A percentile compares a stretch with the other conserved stretches of the same genome.
Conservation (phyloP, 163 green algal species). For the Chloromonas sp. region DNA sequence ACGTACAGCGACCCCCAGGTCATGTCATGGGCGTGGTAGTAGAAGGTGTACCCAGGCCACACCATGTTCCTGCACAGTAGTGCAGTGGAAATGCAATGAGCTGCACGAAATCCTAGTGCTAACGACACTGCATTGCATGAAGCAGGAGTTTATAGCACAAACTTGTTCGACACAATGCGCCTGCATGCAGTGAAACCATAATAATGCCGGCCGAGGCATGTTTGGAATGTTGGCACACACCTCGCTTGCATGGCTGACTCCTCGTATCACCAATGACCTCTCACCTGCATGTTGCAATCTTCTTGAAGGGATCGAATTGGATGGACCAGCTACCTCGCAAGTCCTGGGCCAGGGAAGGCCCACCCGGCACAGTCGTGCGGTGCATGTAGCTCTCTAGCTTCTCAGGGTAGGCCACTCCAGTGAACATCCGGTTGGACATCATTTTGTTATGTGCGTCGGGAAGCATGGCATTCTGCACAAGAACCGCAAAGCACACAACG, state of each 20-base stretch:
- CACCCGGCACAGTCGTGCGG: conserved; percentile 21
- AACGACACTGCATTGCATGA: too few relatives aligned
- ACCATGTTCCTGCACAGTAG: conserved; percentile 38
- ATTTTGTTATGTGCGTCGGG: conserved; percentile 49
- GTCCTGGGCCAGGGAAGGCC: conserved; percentile 47
- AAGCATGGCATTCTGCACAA: conserved; percentile 30
- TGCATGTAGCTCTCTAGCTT: conserved; percentile 70
- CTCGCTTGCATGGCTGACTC: too few relatives aligned
- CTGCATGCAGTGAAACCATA: too few relatives aligned
- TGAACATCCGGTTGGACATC: conserved; percentile 55
- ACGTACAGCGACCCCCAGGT: conserved; percentile 65
- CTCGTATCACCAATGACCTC: too few relatives aligned
- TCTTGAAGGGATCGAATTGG: conserved; percentile 59
- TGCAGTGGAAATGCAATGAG: too few relatives aligned
- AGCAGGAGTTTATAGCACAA: too few relatives aligned
- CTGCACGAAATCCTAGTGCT: too few relatives aligned
- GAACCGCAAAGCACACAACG: neutral
- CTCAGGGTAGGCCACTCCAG: conserved; percentile 58
- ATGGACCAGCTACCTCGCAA: conserved; percentile 61
- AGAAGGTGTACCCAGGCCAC: conserved; percentile 71
- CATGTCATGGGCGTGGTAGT: conserved; percentile 46
- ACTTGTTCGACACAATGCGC: too few relatives aligned
- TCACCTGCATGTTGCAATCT: conserved; percentile 9
- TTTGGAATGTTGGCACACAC: too few relatives aligned
- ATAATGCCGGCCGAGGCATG: too few relatives aligned